Evolutionary conservation across 768 basidiomycete genomes (phyloP), one percentile per base, ranked within the genome.

Genomic region (Wakefieldia striispora): DNA sequence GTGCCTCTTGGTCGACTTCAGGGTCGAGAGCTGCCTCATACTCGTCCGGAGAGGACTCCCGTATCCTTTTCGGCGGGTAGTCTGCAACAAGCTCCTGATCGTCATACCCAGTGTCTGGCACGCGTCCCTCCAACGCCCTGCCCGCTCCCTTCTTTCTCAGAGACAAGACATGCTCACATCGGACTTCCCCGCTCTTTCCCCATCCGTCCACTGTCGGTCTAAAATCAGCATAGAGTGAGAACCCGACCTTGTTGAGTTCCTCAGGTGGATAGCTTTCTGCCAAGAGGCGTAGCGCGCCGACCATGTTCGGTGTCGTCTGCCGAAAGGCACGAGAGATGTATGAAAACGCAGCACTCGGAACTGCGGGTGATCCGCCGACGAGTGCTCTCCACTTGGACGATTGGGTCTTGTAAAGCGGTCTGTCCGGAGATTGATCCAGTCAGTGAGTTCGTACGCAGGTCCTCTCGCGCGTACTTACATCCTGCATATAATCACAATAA

Each of bases 211-310:
- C 84, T 12, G 75, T 74, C 10, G 95, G 95, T 50, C 95, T 83
- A 67, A 97, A 97, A 16, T 89, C 86, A 21, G 83, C 80, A 64
- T 97, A 98, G 37, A 98, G 73, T 17, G 76, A 70, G 73, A 88
- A 94, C 9, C 86, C 95, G 48, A 75, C 71, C 40, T 63, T 64
- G 59, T 85, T 87, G 17, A 91, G 72, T 43, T 86, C 82, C 39
- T 75, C 63, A 0, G 78, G 72, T 8, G 72, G 53, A 56, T 80
- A 89, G 53, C 79, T 85, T 27, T 75, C 69, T 4, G 82, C 85
- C 31, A 91, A 72, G 26, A 91, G 72, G 46, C 78, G 81, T 58
- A 93, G 67, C 5, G 89, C 84, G 6, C 95, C 95, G 13, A 95
- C 69, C 21, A 95, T 72, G 53, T 84, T 73, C 3, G 91, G 83